Evolutionary conservation across 2,329 filamentous ascomycete species (phyloP), one percentile per base, ranked within the genome.

Genomic region (Lithohypha guttulata): DNA sequence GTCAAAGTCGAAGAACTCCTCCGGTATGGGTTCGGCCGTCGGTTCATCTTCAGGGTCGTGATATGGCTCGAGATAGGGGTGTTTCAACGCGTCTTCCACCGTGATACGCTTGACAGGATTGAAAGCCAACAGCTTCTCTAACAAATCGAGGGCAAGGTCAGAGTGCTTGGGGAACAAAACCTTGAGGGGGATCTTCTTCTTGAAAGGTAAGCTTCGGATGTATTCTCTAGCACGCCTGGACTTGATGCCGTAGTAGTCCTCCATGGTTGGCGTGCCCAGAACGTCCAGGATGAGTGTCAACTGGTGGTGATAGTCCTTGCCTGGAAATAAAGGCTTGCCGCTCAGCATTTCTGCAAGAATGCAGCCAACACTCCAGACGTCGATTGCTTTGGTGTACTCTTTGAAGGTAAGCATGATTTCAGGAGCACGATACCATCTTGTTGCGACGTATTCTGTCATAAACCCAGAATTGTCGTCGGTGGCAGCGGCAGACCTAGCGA

Each of bases 401-500:
- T 98, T 96, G 72, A 96, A 98, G 9, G 91, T 98, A 68, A 98
- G 81, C 91, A 98, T 98, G 62, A 98, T 98, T 62, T 98, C 91
- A 3, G 91, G 91, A 4, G 91, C 91, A 63, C 91, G 86, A 66
- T 98, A 98, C 91, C 91, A 98, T 56, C 91, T 81, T 32, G 91
- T 98, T 36, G 91, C 91, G 42, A 98, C 91, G 60, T 98, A 98
- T 93, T 98, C 91, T 11, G 91, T 98, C 91, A 98, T 98, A 75
- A 98, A 98, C 15, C 91, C 91, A n/a, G 89, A 95, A 66, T 98
- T 98, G 63, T 98, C 91, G 58, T 98, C 91, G 52, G 93, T 93
- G 7, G 89, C 95, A 6, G 91, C 91, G 9, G 91, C 91, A 7
- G 89, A 96, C 56, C 87, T 80, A 34, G 91, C 91, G 42, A 98